Evolutionary conservation across 2,329 filamentous ascomycete genomes (phyloP).

Genomic region (Neofusicoccum cordaticola): DNA sequence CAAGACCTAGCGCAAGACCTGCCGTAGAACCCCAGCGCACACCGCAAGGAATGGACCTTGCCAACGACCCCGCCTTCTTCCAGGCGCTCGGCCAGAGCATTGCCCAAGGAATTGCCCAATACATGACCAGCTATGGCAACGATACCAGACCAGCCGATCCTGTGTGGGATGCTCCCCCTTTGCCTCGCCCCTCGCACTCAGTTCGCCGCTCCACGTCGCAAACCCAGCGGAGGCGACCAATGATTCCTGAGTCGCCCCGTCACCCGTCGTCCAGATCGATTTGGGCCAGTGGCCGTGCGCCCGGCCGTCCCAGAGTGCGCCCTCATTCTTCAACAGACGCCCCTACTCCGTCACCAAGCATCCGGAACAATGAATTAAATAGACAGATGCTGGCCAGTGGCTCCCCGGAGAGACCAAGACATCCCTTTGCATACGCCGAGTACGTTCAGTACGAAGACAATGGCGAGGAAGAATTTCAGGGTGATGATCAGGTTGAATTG

Average conservation of each 20-base stretch:
- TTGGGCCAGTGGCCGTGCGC: neutral
- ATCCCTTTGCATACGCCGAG: neutral
- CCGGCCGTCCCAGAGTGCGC: neutral
- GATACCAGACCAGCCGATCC: neutral
- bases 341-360: neutral
- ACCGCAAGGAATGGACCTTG: neutral
- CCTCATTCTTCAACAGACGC: neutral
- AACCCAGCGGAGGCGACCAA: neutral
- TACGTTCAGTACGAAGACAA: neutral
- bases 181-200: neutral
- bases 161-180: constrained; percentile 9
- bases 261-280: neutral
- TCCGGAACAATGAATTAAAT: neutral
- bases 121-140: constrained; percentile 21
- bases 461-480: constrained; percentile 19
- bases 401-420: neutral
- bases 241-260: constrained; percentile 1
- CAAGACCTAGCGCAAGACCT: neutral
- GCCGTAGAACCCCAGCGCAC: neutral
- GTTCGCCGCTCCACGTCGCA: neutral
- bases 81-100: constrained; percentile 33
- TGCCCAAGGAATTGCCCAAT: constrained; percentile 32
- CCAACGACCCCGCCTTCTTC: constrained; percentile 21
- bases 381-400: neutral
- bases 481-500: neutral